A percentile compares a stretch with the other conserved stretches of the same genome.
phyloP scores from a whole-genome alignment of 495 filamentous ascomycete genomes.

The Daldinia grandis region DNA sequence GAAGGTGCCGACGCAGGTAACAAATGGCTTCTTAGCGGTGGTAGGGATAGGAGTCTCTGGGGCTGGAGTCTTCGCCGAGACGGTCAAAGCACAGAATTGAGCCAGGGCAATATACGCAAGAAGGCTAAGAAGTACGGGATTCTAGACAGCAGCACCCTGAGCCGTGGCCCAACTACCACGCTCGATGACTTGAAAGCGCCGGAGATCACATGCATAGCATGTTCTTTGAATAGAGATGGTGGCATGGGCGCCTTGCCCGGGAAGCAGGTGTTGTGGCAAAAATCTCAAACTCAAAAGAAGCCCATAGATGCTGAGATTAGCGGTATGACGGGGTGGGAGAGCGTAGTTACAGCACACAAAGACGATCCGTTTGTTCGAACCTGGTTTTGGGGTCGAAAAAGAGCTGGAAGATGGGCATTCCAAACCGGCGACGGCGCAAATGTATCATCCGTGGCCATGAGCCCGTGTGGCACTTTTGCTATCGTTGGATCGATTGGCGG shows the following conservation, averaged over 20 bases:
- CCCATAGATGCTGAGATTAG: constrained; percentile 66
- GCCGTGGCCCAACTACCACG: constrained; percentile 62
- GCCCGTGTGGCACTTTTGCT: constrained; percentile 91
- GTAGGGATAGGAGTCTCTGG: constrained; percentile 89
- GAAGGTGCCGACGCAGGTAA: constrained; percentile 87
- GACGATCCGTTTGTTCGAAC: constrained; percentile 85
- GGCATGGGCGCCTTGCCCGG: constrained; percentile 82
- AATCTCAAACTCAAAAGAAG: constrained; percentile 65
- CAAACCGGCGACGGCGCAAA: constrained; percentile 83
- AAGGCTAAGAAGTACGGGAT: constrained; percentile 86
- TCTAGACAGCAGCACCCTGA: constrained; percentile 57
- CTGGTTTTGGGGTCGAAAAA: constrained; percentile 97
- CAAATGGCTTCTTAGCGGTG: constrained; percentile 94
- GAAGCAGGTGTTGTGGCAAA: constrained; percentile 78
- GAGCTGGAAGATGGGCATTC: constrained; percentile 91
- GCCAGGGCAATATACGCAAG: constrained; percentile 82
- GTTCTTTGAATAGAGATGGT: constrained; percentile 90
- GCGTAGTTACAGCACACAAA: constrained; percentile 91
- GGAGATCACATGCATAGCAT: constrained; percentile 87
- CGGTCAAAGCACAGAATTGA: constrained; percentile 91
- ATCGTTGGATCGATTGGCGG: constrained; percentile 86
- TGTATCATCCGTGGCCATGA: constrained; percentile 88
- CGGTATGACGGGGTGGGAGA: constrained; percentile 91
- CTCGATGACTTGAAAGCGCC: constrained; percentile 85
- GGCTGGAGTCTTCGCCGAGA: constrained; percentile 94